Evolutionary conservation across 331 rosid genomes (phyloP).

Genomic region (Spiraea crenata): DNA sequence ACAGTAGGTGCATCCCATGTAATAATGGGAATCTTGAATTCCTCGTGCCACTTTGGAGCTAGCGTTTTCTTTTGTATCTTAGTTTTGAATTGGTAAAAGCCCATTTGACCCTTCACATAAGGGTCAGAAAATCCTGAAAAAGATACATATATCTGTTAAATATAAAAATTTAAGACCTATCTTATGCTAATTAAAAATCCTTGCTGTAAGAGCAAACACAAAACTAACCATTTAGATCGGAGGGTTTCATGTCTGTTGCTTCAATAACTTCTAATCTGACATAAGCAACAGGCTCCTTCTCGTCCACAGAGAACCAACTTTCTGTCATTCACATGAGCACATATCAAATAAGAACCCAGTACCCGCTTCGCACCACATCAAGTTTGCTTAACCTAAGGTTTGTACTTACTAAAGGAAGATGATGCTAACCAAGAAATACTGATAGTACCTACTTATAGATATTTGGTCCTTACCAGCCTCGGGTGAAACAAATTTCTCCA

Average conservation of each 20-base stretch:
- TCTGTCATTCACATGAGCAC: slow-evolving; percentile 38
- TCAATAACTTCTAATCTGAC: slow-evolving; percentile 60
- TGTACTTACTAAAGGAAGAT: not conserved
- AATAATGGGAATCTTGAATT: slow-evolving; percentile 80
- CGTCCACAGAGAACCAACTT: slow-evolving; percentile 70
- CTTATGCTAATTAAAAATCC: not conserved
- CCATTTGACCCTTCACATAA: slow-evolving; percentile 80
- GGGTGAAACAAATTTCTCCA: slow-evolving; percentile 80
- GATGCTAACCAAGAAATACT: not conserved
- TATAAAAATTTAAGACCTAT: not conserved
- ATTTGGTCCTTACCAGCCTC: slow-evolving; percentile 41
- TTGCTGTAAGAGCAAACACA: slow-evolving; percentile 16
- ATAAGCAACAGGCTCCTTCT: slow-evolving; percentile 68
- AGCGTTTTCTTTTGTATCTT: slow-evolving; percentile 76
- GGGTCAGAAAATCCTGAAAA: slow-evolving; percentile 95
- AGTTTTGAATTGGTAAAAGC: slow-evolving; percentile 76
- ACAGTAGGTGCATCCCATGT: slow-evolving; percentile 71
- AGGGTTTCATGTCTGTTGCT: slow-evolving; percentile 64
- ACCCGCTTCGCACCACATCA: not conserved
- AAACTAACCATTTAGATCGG: slow-evolving; percentile 76
- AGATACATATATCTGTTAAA: slow-evolving; percentile 23
- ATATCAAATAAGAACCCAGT: not conserved
- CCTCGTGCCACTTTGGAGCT: slow-evolving; percentile 80
- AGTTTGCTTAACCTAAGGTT: not conserved
- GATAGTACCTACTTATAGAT: not conserved